These are phyloP conservation scores for Hypoxylon sp. DNA, from an alignment of 2,329 filamentous ascomycete genomes.

Conservation along the genomic window DNA sequence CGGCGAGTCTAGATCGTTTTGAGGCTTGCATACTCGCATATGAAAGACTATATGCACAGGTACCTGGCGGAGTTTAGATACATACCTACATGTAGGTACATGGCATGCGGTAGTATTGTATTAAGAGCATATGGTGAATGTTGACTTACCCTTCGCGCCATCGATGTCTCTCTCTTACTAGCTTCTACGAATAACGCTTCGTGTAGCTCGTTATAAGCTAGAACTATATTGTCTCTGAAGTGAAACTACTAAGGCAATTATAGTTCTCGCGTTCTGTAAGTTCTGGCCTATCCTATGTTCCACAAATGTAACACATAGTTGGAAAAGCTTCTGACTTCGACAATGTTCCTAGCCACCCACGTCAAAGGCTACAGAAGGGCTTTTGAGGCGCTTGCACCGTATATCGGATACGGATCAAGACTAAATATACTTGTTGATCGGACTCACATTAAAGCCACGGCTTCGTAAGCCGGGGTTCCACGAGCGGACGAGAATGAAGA, in stretches of 20 bases:
- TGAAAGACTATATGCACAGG: background rate
- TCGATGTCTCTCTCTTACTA: background rate
- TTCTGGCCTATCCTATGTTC: background rate
- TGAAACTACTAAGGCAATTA: background rate
- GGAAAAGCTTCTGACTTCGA: background rate
- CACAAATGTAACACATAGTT: background rate
- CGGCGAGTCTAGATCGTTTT: background rate
- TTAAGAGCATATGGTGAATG: background rate
- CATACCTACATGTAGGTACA: no score
- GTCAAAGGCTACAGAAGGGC: constrained; percentile 6
- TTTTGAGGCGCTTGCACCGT: constrained; percentile 3
- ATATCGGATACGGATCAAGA: constrained; percentile 22
- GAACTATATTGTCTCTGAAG: background rate
- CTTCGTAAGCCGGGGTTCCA: constrained; percentile 1
- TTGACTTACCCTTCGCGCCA: background rate
- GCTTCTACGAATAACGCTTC: background rate
- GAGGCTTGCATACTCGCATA: background rate
- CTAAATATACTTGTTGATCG: background rate
- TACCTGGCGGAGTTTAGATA: no score
- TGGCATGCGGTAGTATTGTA: no score
- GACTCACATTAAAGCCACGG: background rate
- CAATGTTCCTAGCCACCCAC: background rate
- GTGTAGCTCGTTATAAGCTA: background rate
- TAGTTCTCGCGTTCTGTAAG: background rate
- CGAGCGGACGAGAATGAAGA: background rate